phyloP scores from a whole-genome alignment of 148 eudicot species.

The Arctostaphylos glauca region DNA sequence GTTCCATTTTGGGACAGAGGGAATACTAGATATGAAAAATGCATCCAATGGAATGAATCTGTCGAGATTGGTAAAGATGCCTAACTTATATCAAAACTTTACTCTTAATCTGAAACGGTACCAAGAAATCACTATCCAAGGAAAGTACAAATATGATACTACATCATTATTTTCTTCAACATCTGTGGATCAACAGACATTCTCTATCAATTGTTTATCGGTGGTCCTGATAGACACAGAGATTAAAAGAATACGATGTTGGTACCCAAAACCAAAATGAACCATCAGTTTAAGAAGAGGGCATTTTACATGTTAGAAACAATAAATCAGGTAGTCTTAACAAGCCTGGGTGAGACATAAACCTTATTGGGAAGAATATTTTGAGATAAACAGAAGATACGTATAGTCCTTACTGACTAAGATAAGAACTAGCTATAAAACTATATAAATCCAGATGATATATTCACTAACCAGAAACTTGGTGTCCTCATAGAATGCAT shows the following conservation, averaged over 20 bases:
- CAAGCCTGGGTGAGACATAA: background rate
- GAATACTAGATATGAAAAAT: too few species aligned
- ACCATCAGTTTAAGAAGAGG: background rate
- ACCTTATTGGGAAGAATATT: background rate
- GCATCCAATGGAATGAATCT: background rate
- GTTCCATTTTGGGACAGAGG: too few species aligned
- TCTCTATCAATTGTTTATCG: background rate
- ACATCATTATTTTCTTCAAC: background rate
- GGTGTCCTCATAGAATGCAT: too few species aligned
- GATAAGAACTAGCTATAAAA: background rate
- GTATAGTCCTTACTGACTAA: background rate
- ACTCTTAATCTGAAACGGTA: background rate
- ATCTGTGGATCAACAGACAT: background rate
- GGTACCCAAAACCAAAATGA: background rate
- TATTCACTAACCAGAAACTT: conserved; percentile 27
- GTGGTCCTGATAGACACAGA: background rate
- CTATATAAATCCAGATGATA: background rate
- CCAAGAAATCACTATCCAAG: background rate
- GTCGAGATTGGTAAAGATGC: background rate
- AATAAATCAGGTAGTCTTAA: background rate
- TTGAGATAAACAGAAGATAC: background rate
- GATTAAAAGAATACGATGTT: background rate
- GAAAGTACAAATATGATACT: background rate
- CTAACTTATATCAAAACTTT: background rate
- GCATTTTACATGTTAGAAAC: background rate